Conservation (phyloP, 1,139 yeast species). For the Candida sp. region DNA sequence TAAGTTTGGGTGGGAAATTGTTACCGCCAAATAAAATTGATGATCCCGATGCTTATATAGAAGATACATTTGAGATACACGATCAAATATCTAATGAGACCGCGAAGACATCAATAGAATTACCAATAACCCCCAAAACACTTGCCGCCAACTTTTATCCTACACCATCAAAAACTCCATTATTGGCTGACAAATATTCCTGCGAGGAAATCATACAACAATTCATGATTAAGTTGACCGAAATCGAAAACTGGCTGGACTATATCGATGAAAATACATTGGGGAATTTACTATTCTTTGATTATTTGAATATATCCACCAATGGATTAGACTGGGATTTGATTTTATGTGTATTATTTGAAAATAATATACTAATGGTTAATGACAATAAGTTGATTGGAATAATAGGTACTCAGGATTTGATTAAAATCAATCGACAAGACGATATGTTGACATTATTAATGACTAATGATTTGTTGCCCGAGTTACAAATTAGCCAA, state of each 20-base stretch:
- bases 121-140: conserved; percentile 1
- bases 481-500: conserved; percentile 40
- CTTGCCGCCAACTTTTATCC: background rate
- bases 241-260: conserved; percentile 6
- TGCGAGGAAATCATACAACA: background rate
- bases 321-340: conserved; percentile 35
- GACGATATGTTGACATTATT: conserved; percentile 29
- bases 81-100: conserved; percentile 1
- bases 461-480: conserved; percentile 37
- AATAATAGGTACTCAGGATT: conserved; percentile 25
- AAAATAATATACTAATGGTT: conserved; percentile 33
- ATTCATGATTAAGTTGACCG: background rate
- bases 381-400: conserved; percentile 35
- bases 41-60: background rate
- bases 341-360: conserved; percentile 38
- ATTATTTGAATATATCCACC: conserved; percentile 35
- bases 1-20: background rate
- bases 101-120: background rate
- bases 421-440: conserved; percentile 23
- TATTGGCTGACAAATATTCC: background rate
- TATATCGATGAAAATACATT: conserved; percentile 12
- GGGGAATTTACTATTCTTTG: conserved; percentile 39
- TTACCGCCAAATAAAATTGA: background rate
- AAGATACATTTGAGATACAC: background rate
- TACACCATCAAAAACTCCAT: background rate